Percentiles rank a stretch among this genome's conserved stretches.
Conservation (phyloP, 345 rosid species). For the Populus nigra region DNA sequence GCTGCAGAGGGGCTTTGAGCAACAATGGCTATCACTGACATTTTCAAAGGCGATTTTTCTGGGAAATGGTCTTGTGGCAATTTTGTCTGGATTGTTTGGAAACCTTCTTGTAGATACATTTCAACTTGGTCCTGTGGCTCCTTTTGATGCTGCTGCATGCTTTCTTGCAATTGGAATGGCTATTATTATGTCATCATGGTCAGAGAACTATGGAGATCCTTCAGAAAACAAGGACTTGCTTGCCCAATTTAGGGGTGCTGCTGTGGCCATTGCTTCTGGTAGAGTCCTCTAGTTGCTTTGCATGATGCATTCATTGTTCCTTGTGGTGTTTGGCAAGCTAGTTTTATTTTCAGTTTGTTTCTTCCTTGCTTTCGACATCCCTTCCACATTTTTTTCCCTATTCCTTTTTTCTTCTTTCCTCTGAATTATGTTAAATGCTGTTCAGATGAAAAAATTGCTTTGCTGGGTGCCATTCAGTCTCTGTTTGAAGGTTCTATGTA, state of each 20-base stretch:
- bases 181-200: slow-evolving; percentile 53
- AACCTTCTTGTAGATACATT: slow-evolving; percentile 57
- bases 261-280: slow-evolving; percentile 35
- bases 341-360: not conserved
- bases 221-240: slow-evolving; percentile 62
- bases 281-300: not conserved
- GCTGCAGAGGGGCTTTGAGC: slow-evolving; percentile 59
- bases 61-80: slow-evolving; percentile 68
- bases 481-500: slow-evolving; percentile 98
- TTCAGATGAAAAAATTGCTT: slow-evolving; percentile 89
- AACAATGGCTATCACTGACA: slow-evolving; percentile 67
- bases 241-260: slow-evolving; percentile 34
- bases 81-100: slow-evolving; percentile 59
- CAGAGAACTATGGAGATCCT: slow-evolving; percentile 66
- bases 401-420: not conserved
- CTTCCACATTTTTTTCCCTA: not conserved
- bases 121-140: slow-evolving; percentile 62
- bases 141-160: slow-evolving; percentile 74
- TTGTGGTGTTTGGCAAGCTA: not conserved
- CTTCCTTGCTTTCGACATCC: not conserved
- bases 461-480: slow-evolving; percentile 95
- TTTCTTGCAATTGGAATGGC: slow-evolving; percentile 69
- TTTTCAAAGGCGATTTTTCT: slow-evolving; percentile 75
- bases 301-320: not conserved
- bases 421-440: slow-evolving; percentile 14